Percentiles rank a stretch among this genome's conserved stretches.
phyloP scores from a whole-genome alignment of 495 filamentous ascomycete species.

The Cercophora sp. region DNA sequence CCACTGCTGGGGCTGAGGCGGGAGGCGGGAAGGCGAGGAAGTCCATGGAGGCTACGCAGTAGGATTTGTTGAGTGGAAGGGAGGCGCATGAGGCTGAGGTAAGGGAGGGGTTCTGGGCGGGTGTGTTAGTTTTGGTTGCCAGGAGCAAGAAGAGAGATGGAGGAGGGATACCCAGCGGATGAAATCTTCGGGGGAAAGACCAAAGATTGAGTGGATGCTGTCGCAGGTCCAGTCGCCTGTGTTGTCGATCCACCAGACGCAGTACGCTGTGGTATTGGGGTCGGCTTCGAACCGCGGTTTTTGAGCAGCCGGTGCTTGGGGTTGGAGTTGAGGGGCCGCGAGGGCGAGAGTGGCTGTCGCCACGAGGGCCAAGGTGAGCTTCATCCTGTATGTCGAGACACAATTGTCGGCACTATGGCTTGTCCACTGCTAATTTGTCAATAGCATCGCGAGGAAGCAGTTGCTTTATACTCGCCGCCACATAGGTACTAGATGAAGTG shows the following conservation, averaged over 20 bases:
- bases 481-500: too few species aligned
- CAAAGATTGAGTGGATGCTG: conserved; percentile 2
- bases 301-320: background rate
- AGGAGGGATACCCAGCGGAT: conserved; percentile 7
- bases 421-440: too few species aligned
- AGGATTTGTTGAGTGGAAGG: conserved; percentile 5
- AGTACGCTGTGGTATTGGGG: conserved; percentile 9
- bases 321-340: background rate
- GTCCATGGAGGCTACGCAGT: conserved; percentile 9
- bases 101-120: conserved; percentile 8
- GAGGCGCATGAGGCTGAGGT: background rate
- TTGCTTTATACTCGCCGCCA: too few species aligned
- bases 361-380: background rate
- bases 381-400: too few species aligned
- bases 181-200: conserved; percentile 3
- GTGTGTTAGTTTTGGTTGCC: background rate
- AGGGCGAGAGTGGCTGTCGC: background rate
- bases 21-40: background rate
- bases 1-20: background rate
- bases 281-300: conserved; percentile 4
- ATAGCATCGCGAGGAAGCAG: too few species aligned
- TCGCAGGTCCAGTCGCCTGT: conserved; percentile 5
- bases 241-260: conserved; percentile 13
- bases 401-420: too few species aligned
- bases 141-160: background rate